Evolutionary conservation across 1,284 basidiomycete species (phyloP).

Genomic region (Ustilago sp.): DNA sequence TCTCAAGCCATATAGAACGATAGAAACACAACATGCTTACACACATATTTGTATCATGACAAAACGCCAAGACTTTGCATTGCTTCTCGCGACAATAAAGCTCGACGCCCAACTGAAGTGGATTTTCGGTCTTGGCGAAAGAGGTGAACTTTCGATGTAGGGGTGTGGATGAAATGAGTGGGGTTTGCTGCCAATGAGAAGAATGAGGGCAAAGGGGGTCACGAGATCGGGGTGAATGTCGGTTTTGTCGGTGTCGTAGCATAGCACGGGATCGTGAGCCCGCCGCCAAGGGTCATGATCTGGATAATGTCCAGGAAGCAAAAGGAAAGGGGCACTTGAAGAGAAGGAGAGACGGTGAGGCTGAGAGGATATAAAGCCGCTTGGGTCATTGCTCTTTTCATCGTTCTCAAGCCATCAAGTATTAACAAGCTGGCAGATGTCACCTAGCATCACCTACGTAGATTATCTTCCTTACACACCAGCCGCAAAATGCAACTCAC

Average conservation of each 20-base stretch:
- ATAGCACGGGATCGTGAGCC: neutral
- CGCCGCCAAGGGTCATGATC: neutral
- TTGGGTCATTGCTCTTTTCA: neutral
- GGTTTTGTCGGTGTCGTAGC: neutral
- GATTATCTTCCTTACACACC: neutral
- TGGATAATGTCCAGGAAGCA: neutral
- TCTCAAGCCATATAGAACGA: neutral
- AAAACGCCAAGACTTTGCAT: neutral
- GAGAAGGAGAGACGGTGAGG: neutral
- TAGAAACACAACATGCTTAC: neutral
- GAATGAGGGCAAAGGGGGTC: neutral
- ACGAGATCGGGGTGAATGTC: neutral
- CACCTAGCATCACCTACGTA: neutral
- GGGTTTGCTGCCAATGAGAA: neutral
- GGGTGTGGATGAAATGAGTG: neutral
- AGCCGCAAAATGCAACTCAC: neutral
- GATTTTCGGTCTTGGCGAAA: neutral
- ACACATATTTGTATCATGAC: neutral
- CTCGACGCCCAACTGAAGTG: neutral
- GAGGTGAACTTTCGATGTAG: neutral
- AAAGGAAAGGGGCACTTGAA: neutral
- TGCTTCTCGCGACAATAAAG: neutral
- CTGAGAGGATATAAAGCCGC: neutral
- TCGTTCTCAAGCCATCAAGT: too few relatives aligned
- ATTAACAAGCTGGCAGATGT: neutral